Percentiles rank a stretch among this genome's conserved stretches.
These are phyloP conservation scores for Sambucus nigra DNA, from an alignment of 129 eudicot species.

Conservation along the genomic window DNA sequence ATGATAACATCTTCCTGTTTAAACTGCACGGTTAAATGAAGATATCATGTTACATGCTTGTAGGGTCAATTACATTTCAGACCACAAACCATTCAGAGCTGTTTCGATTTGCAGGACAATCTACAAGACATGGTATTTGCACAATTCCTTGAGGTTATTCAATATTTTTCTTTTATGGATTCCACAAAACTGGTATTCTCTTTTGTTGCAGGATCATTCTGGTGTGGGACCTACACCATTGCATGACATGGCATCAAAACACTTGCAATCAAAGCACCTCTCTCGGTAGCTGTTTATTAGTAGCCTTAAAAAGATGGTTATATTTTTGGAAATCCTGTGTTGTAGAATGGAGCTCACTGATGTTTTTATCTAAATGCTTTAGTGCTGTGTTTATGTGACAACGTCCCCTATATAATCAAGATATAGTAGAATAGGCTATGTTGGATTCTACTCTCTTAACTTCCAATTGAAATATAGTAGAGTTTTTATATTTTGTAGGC, in stretches of 20 bases:
- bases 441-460: too few species aligned
- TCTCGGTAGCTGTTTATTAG: slow-evolving; percentile 3
- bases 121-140: slow-evolving; percentile 10
- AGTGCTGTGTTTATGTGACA: too few species aligned
- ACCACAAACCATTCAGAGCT: slow-evolving; percentile 15
- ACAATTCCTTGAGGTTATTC: neutral
- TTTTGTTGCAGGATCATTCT: slow-evolving; percentile 5
- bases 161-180: neutral
- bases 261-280: slow-evolving; percentile 10
- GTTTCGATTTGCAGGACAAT: slow-evolving; percentile 7
- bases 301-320: neutral
- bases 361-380: neutral
- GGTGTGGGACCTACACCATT: slow-evolving; percentile 3
- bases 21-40: neutral
- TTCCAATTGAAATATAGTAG: too few species aligned
- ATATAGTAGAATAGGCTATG: too few species aligned
- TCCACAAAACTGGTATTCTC: neutral
- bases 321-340: neutral
- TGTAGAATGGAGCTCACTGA: neutral
- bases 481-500: neutral
- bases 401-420: too few species aligned
- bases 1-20: neutral
- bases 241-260: slow-evolving; percentile 5
- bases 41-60: neutral
- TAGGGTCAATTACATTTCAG: slow-evolving; percentile 20